Evolutionary conservation across 2,329 filamentous ascomycete genomes (phyloP).

Genomic region (Sordariomycetes sp.): DNA sequence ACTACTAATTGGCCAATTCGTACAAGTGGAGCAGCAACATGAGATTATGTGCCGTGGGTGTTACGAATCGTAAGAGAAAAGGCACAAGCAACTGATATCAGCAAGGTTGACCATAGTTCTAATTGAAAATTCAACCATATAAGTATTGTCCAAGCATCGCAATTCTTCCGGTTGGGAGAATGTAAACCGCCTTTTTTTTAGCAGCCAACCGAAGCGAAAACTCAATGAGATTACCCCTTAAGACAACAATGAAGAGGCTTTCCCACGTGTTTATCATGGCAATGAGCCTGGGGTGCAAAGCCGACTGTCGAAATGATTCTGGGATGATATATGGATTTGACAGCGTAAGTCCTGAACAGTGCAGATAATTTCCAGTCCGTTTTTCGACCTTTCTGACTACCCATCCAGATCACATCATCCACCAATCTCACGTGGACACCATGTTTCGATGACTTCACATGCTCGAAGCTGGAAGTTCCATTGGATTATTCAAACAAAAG

Average conservation of each 20-base stretch:
- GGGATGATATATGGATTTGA: constrained; percentile 12
- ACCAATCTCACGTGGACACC: constrained; percentile 19
- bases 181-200: not conserved
- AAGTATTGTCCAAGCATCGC: not conserved
- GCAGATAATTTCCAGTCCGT: constrained; percentile 6
- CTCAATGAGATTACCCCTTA: not conserved
- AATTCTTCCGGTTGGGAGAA: not conserved
- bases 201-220: not conserved
- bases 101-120: too few relatives aligned
- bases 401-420: constrained; percentile 17
- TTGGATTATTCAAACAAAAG: constrained; percentile 16
- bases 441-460: constrained; percentile 19
- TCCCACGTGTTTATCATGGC: constrained; percentile 8
- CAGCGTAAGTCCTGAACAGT: constrained; percentile 9
- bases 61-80: too few relatives aligned
- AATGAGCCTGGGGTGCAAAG: constrained; percentile 12
- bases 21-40: constrained; percentile 9
- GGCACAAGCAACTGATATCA: too few relatives aligned
- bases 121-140: not conserved
- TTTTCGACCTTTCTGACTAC: constrained; percentile 8
- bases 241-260: constrained; percentile 7
- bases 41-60: too few relatives aligned
- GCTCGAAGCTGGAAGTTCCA: constrained; percentile 18
- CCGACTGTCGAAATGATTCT: constrained; percentile 6
- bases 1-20: constrained; percentile 9